Conservation (phyloP, 768 basidiomycete species). For the Podaxis carcinomalis region DNA sequence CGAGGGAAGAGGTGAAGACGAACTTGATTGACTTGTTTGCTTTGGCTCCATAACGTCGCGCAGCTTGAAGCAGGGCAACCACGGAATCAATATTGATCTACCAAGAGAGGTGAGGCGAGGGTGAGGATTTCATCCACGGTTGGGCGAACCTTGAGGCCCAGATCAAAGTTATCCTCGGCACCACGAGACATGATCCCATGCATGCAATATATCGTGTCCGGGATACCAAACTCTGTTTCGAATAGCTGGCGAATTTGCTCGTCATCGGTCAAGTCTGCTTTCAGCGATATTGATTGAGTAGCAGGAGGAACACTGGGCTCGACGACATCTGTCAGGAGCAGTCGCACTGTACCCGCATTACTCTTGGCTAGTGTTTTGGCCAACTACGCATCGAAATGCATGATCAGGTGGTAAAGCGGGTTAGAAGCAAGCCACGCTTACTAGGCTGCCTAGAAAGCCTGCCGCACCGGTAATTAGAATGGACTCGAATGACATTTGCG, state of each 20-base stretch:
- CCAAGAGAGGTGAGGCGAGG: not conserved
- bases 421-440: constrained; percentile 17
- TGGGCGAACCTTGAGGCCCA: constrained; percentile 39
- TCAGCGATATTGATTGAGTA: constrained; percentile 27
- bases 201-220: constrained; percentile 43
- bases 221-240: constrained; percentile 33
- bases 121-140: not conserved
- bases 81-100: constrained; percentile 59
- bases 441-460: constrained; percentile 36
- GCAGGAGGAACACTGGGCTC: constrained; percentile 28
- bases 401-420: not conserved
- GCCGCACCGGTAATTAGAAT: constrained; percentile 42
- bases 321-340: constrained; percentile 50
- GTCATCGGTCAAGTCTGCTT: constrained; percentile 36
- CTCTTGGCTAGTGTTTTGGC: constrained; percentile 27
- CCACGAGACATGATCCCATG: constrained; percentile 65
- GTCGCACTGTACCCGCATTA: constrained; percentile 27
- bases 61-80: constrained; percentile 34
- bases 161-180: constrained; percentile 55
- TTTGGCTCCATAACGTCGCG: constrained; percentile 24
- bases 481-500: constrained; percentile 18
- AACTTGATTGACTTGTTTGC: constrained; percentile 37
- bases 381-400: constrained; percentile 23
- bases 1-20: constrained; percentile 58
- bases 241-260: constrained; percentile 33